Percentiles rank a stretch among this genome's conserved stretches.
Evolutionary conservation across 2,329 filamentous ascomycete species (phyloP).

Genomic region (Pestalotiopsis sp.): DNA sequence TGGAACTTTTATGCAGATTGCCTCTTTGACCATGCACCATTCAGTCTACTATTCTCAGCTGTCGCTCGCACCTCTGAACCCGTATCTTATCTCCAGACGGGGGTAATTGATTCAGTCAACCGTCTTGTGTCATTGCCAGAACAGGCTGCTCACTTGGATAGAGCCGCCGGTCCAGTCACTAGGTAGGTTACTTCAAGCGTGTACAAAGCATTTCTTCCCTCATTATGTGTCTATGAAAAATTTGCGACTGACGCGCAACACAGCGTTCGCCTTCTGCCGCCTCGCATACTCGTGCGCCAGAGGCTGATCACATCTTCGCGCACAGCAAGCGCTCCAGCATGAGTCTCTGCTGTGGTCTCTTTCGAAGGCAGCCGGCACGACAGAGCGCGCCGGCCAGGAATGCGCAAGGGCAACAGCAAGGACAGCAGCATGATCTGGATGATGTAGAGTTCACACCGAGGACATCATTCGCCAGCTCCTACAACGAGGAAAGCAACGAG

Average conservation of each 20-base stretch:
- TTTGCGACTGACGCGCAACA: no score
- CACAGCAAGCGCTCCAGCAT: constrained; percentile 1
- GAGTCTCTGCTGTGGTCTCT: constrained; percentile 15
- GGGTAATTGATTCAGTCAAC: no score
- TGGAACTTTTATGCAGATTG: background rate
- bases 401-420: background rate
- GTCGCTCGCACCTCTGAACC: background rate
- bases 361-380: background rate
- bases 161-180: no score
- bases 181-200: no score
- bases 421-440: constrained; percentile 13
- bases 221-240: no score
- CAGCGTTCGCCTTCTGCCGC: background rate
- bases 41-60: no score
- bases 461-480: constrained; percentile 23
- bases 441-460: constrained; percentile 27
- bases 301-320: background rate
- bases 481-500: constrained; percentile 10
- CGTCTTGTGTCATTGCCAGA: no score
- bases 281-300: background rate
- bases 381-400: background rate
- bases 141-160: no score
- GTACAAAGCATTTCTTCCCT: no score
- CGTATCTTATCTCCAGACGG: background rate
- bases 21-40: background rate